Evolutionary conservation across 1,139 yeast species (phyloP).

Genomic region (Taiozyma onychis): DNA sequence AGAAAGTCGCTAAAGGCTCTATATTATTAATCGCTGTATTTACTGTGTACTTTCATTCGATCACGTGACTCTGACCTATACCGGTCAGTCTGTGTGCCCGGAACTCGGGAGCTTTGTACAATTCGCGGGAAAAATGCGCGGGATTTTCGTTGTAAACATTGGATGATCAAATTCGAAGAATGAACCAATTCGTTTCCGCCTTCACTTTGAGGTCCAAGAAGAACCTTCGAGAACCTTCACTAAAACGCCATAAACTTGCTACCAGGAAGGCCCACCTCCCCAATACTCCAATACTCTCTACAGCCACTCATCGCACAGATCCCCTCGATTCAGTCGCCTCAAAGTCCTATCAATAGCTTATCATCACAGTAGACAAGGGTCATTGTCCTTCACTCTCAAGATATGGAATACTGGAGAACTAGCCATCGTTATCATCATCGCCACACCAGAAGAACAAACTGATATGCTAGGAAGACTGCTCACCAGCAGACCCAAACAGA

Average conservation of each 20-base stretch:
- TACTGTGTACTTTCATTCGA: too few species aligned
- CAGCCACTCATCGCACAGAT: too few species aligned
- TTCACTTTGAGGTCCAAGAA: background rate
- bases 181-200: background rate
- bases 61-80: too few species aligned
- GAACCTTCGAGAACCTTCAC: background rate
- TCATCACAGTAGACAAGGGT: background rate
- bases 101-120: too few species aligned
- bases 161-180: background rate
- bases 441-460: background rate
- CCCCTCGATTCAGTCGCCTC: too few species aligned
- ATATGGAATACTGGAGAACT: background rate
- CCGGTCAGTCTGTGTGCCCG: too few species aligned
- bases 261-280: background rate
- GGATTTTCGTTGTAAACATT: background rate
- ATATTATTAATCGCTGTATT: too few species aligned
- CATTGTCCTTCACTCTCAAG: background rate
- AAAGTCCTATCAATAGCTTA: background rate
- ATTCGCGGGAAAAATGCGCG: background rate
- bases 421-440: too few species aligned
- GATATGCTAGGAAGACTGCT: constrained; percentile 3
- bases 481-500: background rate
- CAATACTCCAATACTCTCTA: background rate
- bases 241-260: background rate
- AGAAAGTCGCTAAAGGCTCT: too few species aligned